phyloP scores from a whole-genome alignment of 2,329 filamentous ascomycete genomes.

The Colletotrichum brevisporum region DNA sequence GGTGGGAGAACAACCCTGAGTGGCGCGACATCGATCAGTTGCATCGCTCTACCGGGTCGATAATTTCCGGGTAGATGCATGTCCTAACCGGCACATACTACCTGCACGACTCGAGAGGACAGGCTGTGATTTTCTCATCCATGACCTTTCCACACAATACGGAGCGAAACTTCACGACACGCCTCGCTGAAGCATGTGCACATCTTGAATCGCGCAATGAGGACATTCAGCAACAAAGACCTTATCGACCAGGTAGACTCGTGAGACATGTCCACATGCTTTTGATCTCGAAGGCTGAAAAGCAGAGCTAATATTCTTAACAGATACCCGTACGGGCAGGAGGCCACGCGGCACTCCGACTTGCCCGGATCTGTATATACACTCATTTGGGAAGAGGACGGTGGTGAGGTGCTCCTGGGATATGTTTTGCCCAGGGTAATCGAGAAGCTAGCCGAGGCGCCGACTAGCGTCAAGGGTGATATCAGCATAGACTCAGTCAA shows the following conservation, averaged over 20 bases:
- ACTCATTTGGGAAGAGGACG: conserved; percentile 71
- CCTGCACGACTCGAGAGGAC: conserved; percentile 2
- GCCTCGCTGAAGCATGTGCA: no score
- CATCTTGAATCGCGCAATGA: conserved; percentile 42
- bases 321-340: conserved; percentile 84
- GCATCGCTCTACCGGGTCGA: conserved; percentile 23
- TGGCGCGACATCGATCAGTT: not conserved
- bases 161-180: no score
- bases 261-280: conserved; percentile 55
- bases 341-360: conserved; percentile 68
- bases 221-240: conserved; percentile 60
- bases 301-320: conserved; percentile 12
- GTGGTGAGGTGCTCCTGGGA: conserved; percentile 76
- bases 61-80: no score
- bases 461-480: conserved; percentile 66
- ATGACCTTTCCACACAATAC: no score
- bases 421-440: conserved; percentile 69
- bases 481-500: conserved; percentile 72
- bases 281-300: not conserved
- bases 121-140: not conserved
- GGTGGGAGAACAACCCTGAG: conserved; percentile 25
- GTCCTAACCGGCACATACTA: no score
- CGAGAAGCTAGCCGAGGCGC: conserved; percentile 62
- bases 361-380: conserved; percentile 76
- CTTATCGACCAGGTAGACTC: conserved; percentile 67